These are phyloP conservation scores for Hanseniaspora uvarum DNA, from an alignment of 1,139 yeast species.

Conservation along the genomic window DNA sequence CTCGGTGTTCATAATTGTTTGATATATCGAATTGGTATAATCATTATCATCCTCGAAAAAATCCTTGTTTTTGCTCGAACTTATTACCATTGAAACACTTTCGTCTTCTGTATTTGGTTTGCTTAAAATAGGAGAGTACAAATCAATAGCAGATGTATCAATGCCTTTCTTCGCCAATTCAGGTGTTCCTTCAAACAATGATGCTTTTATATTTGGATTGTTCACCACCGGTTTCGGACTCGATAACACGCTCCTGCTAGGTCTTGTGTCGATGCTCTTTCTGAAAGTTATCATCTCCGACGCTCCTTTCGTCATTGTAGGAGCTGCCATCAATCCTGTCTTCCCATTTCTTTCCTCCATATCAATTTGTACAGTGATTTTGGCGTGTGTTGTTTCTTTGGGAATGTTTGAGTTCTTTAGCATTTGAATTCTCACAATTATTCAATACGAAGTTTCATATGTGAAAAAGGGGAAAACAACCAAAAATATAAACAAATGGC, in stretches of 20 bases:
- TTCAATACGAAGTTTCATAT: background rate
- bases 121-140: slow-evolving; percentile 6
- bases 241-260: slow-evolving; percentile 32
- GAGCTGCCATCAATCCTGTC: background rate
- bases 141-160: slow-evolving; percentile 25
- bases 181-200: background rate
- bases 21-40: slow-evolving; percentile 53
- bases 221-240: slow-evolving; percentile 22
- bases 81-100: slow-evolving; percentile 18
- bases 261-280: slow-evolving; percentile 25
- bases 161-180: background rate
- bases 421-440: background rate
- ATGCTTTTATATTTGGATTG: background rate
- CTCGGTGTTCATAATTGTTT: slow-evolving; percentile 42
- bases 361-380: background rate
- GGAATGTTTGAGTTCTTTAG: background rate
- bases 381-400: background rate
- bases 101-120: background rate
- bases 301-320: background rate
- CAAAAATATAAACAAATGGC: too few species aligned
- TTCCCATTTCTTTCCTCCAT: background rate
- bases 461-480: background rate
- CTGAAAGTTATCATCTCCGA: slow-evolving; percentile 15
- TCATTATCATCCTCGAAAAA: slow-evolving; percentile 36
- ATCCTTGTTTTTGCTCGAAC: slow-evolving; percentile 12